Conservation (phyloP, 2,329 filamentous ascomycete species). For the Helicocarpus griseus region DNA sequence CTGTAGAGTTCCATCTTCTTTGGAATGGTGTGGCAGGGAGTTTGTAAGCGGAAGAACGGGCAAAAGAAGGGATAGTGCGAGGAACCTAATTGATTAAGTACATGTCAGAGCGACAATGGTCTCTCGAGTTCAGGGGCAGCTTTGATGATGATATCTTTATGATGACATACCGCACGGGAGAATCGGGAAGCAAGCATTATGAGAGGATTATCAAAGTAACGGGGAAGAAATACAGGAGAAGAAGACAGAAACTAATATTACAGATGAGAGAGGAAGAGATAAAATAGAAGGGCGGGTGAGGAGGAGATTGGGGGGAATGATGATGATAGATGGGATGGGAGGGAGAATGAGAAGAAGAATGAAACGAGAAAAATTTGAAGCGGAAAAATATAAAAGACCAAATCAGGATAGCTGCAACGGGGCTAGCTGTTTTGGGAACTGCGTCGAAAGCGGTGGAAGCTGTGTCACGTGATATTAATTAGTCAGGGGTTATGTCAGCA, state of each 20-base stretch:
- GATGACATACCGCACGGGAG: constrained; percentile 62
- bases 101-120: constrained; percentile 2
- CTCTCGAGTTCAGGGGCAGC: not conserved
- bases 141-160: not conserved
- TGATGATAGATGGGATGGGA: constrained; percentile 14
- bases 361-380: constrained; percentile 6
- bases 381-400: constrained; percentile 2
- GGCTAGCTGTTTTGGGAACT: not conserved
- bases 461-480: not conserved
- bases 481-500: not conserved
- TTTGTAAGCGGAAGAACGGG: constrained; percentile 59
- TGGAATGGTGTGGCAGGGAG: constrained; percentile 64
- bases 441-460: constrained; percentile 1
- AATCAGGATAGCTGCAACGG: constrained; percentile 6
- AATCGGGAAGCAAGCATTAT: constrained; percentile 66
- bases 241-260: constrained; percentile 20
- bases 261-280: constrained; percentile 14
- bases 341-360: constrained; percentile 15
- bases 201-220: constrained; percentile 24
- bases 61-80: constrained; percentile 59
- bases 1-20: constrained; percentile 41
- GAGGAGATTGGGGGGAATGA: constrained; percentile 17
- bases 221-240: constrained; percentile 28
- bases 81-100: constrained; percentile 51
- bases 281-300: not conserved